These are phyloP conservation scores for Fraxinus americana DNA, from an alignment of 257 asterid species.

Conservation along the genomic window DNA sequence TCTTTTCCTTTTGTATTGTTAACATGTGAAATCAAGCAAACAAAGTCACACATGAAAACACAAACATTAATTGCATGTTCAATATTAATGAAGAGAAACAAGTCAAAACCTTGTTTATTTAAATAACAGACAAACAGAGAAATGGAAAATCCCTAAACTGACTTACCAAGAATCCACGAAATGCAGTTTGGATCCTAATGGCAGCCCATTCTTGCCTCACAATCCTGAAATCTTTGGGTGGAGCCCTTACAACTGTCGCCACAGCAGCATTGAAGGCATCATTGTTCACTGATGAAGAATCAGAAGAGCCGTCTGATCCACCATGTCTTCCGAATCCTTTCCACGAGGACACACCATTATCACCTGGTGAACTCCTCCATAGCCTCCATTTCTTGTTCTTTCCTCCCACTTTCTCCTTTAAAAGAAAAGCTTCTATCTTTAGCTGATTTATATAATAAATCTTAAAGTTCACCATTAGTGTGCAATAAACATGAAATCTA, in stretches of 20 bases:
- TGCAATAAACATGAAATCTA: background rate
- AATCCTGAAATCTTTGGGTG: slow-evolving; percentile 77
- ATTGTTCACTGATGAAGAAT: slow-evolving; percentile 54
- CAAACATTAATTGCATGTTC: background rate
- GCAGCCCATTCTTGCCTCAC: slow-evolving; percentile 96
- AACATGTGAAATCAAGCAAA: background rate
- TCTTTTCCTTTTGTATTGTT: background rate
- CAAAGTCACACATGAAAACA: background rate
- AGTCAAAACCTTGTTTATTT: too few species aligned
- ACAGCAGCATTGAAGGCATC: slow-evolving; percentile 80
- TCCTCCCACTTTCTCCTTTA: slow-evolving; percentile 62
- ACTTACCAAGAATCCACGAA: slow-evolving; percentile 86
- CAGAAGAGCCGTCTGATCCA: slow-evolving; percentile 56
- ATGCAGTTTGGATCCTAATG: slow-evolving; percentile 85
- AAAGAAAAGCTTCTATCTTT: slow-evolving; percentile 8
- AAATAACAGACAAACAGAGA: background rate
- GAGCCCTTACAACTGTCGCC: slow-evolving; percentile 88
- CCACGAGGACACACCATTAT: slow-evolving; percentile 58
- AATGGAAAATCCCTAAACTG: background rate
- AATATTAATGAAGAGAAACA: background rate
- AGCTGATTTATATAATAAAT: background rate
- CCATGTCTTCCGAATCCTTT: slow-evolving; percentile 54
- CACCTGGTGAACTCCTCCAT: slow-evolving; percentile 74
- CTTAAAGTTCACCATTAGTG: background rate
- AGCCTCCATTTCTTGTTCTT: slow-evolving; percentile 86